Evolutionary conservation across 176 grass and related monocot genomes (phyloP).

Genomic region (Zea luxurians): DNA sequence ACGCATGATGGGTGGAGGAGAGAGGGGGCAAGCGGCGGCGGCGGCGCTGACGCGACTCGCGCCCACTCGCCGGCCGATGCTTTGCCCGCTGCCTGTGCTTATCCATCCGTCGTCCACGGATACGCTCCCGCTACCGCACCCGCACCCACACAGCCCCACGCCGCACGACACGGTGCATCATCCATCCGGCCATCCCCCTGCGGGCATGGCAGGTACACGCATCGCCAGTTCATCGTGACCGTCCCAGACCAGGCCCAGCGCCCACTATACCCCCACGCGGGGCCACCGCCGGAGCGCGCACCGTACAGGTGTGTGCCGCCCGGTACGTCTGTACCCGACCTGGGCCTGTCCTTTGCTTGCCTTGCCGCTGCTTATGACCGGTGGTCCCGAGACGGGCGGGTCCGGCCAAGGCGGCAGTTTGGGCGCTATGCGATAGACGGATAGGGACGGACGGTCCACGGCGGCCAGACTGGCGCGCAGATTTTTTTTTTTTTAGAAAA

Average conservation of each 20-base stretch:
- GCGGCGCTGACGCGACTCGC: constrained; percentile 1
- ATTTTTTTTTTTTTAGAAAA: neutral
- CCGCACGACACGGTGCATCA: neutral
- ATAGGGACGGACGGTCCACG: constrained; percentile 2
- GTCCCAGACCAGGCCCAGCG: constrained; percentile 1
- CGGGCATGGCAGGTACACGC: neutral
- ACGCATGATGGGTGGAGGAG: neutral
- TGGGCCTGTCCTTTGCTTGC: neutral
- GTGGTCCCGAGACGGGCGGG: neutral
- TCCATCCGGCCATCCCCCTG: neutral
- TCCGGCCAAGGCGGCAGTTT: neutral
- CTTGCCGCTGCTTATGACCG: neutral
- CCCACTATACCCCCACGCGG: neutral
- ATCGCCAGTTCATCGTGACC: constrained; percentile 10
- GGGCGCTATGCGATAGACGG: neutral
- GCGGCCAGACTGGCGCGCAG: constrained; percentile 47
- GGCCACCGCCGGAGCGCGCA: neutral
- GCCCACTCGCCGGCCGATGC: neutral
- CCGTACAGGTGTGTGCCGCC: constrained; percentile 43
- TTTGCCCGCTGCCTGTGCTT: neutral
- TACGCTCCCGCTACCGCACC: neutral
- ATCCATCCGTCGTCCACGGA: constrained; percentile 18
- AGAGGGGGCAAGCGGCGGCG: too few relatives aligned
- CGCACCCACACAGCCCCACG: neutral
- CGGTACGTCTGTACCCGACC: constrained; percentile 4